These are phyloP conservation scores for Penicillium nucicola DNA, from an alignment of 495 filamentous ascomycete genomes.

Conservation along the genomic window DNA sequence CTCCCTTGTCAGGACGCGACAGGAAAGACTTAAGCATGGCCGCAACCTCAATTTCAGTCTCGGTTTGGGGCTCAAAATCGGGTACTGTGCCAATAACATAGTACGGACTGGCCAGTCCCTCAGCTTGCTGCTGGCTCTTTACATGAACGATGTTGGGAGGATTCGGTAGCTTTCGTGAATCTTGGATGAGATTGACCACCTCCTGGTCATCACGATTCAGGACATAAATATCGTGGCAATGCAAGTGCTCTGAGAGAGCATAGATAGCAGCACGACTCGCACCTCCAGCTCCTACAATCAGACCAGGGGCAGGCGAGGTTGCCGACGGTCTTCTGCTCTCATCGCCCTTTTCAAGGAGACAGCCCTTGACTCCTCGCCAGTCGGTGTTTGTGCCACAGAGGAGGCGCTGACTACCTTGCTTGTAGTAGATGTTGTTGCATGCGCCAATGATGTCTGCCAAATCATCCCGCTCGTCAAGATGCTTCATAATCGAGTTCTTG, in stretches of 20 bases:
- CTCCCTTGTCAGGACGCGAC: constrained; percentile 43
- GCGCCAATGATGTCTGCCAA: constrained; percentile 57
- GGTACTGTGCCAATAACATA: constrained; percentile 61
- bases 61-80: constrained; percentile 54
- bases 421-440: constrained; percentile 65
- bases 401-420: constrained; percentile 25
- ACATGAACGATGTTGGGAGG: constrained; percentile 48
- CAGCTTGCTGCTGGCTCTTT: constrained; percentile 47
- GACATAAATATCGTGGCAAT: constrained; percentile 57
- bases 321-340: constrained; percentile 35
- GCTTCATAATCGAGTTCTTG: constrained; percentile 59
- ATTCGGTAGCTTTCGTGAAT: constrained; percentile 17
- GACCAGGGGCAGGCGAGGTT: constrained; percentile 25
- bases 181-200: constrained; percentile 53
- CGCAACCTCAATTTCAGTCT: constrained; percentile 48
- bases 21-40: constrained; percentile 51
- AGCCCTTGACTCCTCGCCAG: constrained; percentile 59
- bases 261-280: constrained; percentile 63
- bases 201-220: constrained; percentile 61
- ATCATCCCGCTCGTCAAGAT: constrained; percentile 59
- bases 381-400: constrained; percentile 70
- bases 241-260: constrained; percentile 53
- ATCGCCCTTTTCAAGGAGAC: constrained; percentile 39
- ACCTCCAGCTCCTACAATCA: constrained; percentile 61
- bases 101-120: constrained; percentile 44